Evolutionary conservation across 2,329 filamentous ascomycete genomes (phyloP).

Genomic region (Diaporthe longicolla): DNA sequence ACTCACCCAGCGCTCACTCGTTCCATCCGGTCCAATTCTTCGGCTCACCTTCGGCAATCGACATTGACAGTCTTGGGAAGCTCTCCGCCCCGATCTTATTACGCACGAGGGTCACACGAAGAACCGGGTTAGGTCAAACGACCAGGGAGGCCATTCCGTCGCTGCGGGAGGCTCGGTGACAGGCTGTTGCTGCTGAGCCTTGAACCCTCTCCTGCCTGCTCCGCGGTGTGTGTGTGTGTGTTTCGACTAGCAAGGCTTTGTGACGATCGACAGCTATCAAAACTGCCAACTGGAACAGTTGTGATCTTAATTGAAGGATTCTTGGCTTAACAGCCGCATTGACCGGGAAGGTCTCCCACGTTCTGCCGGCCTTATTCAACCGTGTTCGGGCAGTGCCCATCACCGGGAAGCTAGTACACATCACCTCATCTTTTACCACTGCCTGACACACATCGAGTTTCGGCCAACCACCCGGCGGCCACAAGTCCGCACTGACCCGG

Average conservation of each 20-base stretch:
- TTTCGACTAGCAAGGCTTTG: constrained; percentile 22
- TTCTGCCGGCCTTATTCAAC: constrained; percentile 23
- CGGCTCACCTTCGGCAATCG: constrained; percentile 27
- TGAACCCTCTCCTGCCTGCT: neutral
- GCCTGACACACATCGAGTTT: constrained; percentile 39
- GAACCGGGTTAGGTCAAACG: neutral
- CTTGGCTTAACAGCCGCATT: constrained; percentile 38
- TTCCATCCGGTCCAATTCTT: constrained; percentile 18
- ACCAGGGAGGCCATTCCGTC: neutral
- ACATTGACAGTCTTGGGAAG: constrained; percentile 24
- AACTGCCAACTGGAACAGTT: constrained; percentile 18
- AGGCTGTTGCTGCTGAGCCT: neutral
- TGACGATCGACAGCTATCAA: constrained; percentile 31
- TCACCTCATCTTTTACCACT: constrained; percentile 31
- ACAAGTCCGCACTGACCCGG: constrained; percentile 20
- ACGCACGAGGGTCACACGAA: neutral
- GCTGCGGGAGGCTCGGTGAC: neutral
- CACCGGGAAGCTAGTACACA: constrained; percentile 21
- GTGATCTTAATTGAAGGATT: constrained; percentile 37
- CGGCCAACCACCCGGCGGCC: constrained; percentile 26
- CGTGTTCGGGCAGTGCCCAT: constrained; percentile 25
- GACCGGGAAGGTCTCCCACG: constrained; percentile 14
- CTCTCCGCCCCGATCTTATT: neutral
- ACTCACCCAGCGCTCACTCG: constrained; percentile 1
- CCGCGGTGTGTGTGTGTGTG: neutral